Evolutionary conservation across 2,329 filamentous ascomycete species (phyloP).

Genomic region (Raffaelea ambrosiae): DNA sequence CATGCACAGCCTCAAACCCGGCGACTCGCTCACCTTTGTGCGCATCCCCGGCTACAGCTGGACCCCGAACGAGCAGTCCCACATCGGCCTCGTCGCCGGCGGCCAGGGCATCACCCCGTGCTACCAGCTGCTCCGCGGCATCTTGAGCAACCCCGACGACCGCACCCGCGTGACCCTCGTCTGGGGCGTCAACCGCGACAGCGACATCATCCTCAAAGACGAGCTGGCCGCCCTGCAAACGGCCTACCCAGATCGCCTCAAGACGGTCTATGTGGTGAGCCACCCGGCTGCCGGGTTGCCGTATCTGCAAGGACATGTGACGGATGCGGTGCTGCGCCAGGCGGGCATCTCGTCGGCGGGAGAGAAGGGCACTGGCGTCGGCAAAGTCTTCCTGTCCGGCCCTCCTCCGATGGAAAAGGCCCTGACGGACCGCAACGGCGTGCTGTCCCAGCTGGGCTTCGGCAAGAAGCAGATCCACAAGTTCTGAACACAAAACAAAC

Average conservation of each 20-base stretch:
- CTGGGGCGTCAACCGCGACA: slow-evolving; percentile 57
- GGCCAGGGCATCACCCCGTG: slow-evolving; percentile 66
- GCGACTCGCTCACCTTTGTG: slow-evolving; percentile 51
- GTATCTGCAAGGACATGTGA: slow-evolving; percentile 48
- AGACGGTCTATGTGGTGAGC: slow-evolving; percentile 49
- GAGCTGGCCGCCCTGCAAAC: slow-evolving; percentile 45
- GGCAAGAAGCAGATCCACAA: slow-evolving; percentile 47
- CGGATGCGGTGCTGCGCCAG: slow-evolving; percentile 44
- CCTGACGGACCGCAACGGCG: slow-evolving; percentile 40
- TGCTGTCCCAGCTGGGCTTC: slow-evolving; percentile 50
- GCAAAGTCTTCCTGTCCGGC: slow-evolving; percentile 60
- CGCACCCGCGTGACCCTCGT: slow-evolving; percentile 55
- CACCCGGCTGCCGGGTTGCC: slow-evolving; percentile 30
- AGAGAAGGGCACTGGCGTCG: slow-evolving; percentile 11
- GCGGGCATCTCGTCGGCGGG: slow-evolving; percentile 27
- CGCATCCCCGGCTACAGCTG: slow-evolving; percentile 46
- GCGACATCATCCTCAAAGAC: slow-evolving; percentile 49
- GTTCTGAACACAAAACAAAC: too few species aligned
- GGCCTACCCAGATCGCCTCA: slow-evolving; percentile 45
- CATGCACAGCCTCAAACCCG: slow-evolving; percentile 57
- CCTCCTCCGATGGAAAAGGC: slow-evolving; percentile 58
- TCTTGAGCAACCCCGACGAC: slow-evolving; percentile 53
- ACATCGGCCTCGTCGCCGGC: slow-evolving; percentile 59
- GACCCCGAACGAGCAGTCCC: slow-evolving; percentile 37
- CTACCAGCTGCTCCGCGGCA: slow-evolving; percentile 54